Evolutionary conservation across 2,329 filamentous ascomycete species (phyloP).

Genomic region (Colletotrichum sp.): DNA sequence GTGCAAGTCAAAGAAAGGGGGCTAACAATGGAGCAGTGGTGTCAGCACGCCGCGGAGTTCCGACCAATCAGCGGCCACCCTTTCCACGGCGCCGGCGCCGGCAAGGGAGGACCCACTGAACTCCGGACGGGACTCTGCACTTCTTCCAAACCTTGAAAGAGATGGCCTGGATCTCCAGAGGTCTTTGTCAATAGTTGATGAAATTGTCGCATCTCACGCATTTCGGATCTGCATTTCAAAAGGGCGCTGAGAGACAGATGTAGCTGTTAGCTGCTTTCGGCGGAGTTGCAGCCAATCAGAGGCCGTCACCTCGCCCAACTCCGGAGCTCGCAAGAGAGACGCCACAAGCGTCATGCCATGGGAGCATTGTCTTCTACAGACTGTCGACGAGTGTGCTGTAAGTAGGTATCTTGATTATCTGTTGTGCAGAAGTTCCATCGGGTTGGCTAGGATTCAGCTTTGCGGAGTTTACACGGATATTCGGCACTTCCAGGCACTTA

Average conservation of each 20-base stretch:
- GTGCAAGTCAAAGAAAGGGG: background rate
- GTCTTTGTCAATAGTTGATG: background rate
- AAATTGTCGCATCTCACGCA: accelerated
- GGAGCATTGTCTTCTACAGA: background rate
- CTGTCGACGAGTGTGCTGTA: background rate
- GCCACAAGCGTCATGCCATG: background rate
- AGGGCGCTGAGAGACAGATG: background rate
- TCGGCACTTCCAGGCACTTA: background rate
- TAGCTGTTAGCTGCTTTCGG: background rate
- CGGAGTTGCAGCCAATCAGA: background rate
- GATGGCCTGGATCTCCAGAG: background rate
- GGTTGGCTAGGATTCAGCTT: background rate
- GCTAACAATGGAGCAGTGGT: background rate
- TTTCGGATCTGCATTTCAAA: background rate
- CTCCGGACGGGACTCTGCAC: background rate
- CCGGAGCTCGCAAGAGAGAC: background rate
- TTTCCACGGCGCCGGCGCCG: background rate
- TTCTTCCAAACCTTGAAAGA: background rate
- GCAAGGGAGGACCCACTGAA: background rate
- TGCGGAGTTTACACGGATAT: background rate
- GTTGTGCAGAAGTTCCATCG: background rate
- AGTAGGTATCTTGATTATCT: background rate
- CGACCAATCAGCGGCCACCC: background rate
- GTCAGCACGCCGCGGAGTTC: background rate
- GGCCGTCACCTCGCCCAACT: background rate